Evolutionary conservation across 768 basidiomycete species (phyloP).

Genomic region (Collybia nuda): DNA sequence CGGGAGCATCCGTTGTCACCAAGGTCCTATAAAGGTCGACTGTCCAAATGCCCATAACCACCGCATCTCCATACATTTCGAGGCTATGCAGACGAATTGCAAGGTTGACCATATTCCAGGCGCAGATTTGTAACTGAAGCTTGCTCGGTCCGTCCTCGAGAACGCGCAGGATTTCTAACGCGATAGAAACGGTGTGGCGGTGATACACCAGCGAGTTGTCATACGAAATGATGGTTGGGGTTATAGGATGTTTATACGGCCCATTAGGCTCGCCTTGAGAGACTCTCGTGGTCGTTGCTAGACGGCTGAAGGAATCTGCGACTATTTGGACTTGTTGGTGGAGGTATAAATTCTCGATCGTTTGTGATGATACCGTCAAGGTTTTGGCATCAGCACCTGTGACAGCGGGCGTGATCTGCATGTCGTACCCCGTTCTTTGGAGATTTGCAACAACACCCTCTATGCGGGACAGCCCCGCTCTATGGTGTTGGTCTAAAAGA

Average conservation of each 20-base stretch:
- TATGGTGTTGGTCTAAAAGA: slow-evolving; percentile 6
- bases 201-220: not conserved
- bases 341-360: slow-evolving; percentile 8
- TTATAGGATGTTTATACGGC: slow-evolving; percentile 8
- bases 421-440: not conserved
- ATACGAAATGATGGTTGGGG: slow-evolving; percentile 3
- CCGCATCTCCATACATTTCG: slow-evolving; percentile 15
- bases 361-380: slow-evolving; percentile 5
- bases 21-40: slow-evolving; percentile 11
- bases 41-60: slow-evolving; percentile 12
- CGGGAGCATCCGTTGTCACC: slow-evolving; percentile 1
- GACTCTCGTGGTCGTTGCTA: slow-evolving; percentile 6
- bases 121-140: slow-evolving; percentile 13
- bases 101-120: slow-evolving; percentile 15
- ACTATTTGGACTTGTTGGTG: slow-evolving; percentile 12
- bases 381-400: not conserved
- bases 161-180: slow-evolving; percentile 6
- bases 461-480: slow-evolving; percentile 4
- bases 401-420: no score
- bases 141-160: slow-evolving; percentile 6
- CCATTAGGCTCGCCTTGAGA: slow-evolving; percentile 5
- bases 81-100: slow-evolving; percentile 9
- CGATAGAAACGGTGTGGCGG: slow-evolving; percentile 8
- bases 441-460: slow-evolving; percentile 8
- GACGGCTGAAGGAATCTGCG: slow-evolving; percentile 6